Base-by-base conservation (phyloP, 2,329 filamentous ascomycete species). In the Fusarium sp. region DNA sequence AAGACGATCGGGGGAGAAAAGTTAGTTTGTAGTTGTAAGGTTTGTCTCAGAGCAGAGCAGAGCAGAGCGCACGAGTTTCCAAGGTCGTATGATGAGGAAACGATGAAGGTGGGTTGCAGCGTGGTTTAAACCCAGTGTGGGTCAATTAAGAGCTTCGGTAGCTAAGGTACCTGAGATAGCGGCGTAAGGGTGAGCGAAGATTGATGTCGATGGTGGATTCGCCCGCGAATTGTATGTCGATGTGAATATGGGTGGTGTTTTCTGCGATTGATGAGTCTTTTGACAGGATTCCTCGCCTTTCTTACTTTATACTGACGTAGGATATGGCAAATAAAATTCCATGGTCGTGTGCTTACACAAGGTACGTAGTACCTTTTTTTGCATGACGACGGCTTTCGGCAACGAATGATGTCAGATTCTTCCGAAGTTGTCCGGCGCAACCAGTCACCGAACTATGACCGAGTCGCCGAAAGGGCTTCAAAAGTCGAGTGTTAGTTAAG, bases 391-490 rank as follows among this genome's bases (percentile, higher is more conserved):
- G 54, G 46, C 26, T 36, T 51, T 54, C 40, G 39, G 56, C 43
- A 36, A 57, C 28, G 42, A 42, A 73, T 74, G 72, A 75, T 75
- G 69, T 72, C 69, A 74, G 72, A 50, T 56, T 58, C 52, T 71
- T 67, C 68, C 69, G 67, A 69, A 63, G 67, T 51, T 49, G 72
- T 72, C 65, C 59, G 67, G 48, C 34, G 68, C 45, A 55, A 55
- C 55, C 64, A 56, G 58, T 77, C 55, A 64, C 76, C 76, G 76
- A 78, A 69, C 73, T 75, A 77, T 76, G 72, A 62, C 76, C 76
- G 63, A 75, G 54, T 60, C 53, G 42, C 58, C 68, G 61, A 68
- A 45, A 38, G 42, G 34, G 24, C 20, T 49, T 64, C 33, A 33
- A 20, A 39, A 53, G 33, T 63, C 33, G 26, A 11, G 15, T 34